Evolutionary conservation across 1,284 basidiomycete genomes (phyloP).

Genomic region (Trichosporon sp.): DNA sequence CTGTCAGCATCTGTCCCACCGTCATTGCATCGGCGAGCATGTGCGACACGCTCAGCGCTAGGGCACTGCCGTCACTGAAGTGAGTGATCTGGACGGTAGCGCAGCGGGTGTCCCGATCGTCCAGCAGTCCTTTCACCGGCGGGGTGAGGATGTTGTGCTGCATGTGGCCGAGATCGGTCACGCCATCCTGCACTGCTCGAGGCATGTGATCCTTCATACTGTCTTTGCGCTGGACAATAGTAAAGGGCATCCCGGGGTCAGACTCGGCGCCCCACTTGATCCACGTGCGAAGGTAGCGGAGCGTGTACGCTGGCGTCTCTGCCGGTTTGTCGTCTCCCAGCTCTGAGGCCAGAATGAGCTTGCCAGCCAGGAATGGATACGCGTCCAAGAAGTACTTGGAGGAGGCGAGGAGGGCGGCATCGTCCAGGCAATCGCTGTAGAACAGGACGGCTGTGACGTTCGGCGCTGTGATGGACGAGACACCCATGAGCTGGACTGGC

Average conservation of each 20-base stretch:
- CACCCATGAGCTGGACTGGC: conserved; percentile 9
- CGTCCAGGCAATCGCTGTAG: conserved; percentile 11
- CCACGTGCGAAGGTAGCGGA: conserved; percentile 15
- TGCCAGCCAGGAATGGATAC: conserved; percentile 34
- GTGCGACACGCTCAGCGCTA: conserved; percentile 4
- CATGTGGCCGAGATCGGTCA: neutral
- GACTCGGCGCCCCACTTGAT: conserved; percentile 16
- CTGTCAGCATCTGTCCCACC: conserved; percentile 5
- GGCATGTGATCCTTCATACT: neutral
- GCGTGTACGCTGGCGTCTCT: neutral
- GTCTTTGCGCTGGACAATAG: conserved; percentile 16
- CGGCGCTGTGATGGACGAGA: neutral
- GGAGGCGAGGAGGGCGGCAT: conserved; percentile 27
- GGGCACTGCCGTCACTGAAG: conserved; percentile 6
- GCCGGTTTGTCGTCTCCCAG: neutral
- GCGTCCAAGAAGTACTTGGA: conserved; percentile 37
- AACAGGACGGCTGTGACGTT: conserved; percentile 5
- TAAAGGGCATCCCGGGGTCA: conserved; percentile 50
- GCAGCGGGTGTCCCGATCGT: neutral
- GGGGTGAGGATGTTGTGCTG: conserved; percentile 9
- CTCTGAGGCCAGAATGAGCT: neutral
- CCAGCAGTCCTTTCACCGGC: neutral
- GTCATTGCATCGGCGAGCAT: conserved; percentile 9
- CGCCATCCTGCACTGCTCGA: neutral
- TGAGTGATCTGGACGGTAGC: conserved; percentile 11